A percentile compares a stretch with the other conserved stretches of the same genome.
These are phyloP conservation scores for Cyathus olla DNA, from an alignment of 1,284 basidiomycete species.

Conservation along the genomic window DNA sequence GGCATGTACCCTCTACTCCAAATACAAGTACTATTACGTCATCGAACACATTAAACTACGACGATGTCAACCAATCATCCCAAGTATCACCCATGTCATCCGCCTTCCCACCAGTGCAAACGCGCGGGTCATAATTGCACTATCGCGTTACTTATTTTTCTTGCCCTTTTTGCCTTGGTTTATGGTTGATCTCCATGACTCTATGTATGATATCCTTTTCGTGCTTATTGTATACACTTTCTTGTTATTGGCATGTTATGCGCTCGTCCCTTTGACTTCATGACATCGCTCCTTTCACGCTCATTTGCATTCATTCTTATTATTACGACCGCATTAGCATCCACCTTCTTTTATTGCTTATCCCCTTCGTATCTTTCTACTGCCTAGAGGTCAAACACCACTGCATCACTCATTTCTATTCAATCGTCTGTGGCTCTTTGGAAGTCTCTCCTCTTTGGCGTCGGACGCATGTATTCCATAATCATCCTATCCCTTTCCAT, in stretches of 20 bases:
- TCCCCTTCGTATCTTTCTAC: neutral
- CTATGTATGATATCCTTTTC: constrained; percentile 5
- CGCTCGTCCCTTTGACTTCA: neutral
- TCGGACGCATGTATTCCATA: too few relatives aligned
- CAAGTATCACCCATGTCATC: constrained; percentile 83
- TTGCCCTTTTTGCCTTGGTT: neutral
- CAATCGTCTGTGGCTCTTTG: too few relatives aligned
- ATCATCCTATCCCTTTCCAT: neutral
- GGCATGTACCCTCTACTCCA: constrained; percentile 67
- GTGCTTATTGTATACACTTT: constrained; percentile 1
- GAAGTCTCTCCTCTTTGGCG: too few relatives aligned
- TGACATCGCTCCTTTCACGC: neutral
- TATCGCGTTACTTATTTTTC: constrained; percentile 1
- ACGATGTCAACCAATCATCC: constrained; percentile 55
- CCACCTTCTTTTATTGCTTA: neutral
- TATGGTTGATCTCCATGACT: neutral
- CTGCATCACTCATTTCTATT: neutral
- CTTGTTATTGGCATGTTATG: neutral
- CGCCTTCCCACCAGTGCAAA: constrained; percentile 66
- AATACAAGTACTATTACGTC: constrained; percentile 53
- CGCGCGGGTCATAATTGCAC: constrained; percentile 25
- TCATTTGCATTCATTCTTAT: too few relatives aligned
- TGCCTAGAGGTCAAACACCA: neutral
- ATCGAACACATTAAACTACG: constrained; percentile 33
- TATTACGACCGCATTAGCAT: neutral